Evolutionary conservation across 192 early-diverging fungal species (phyloP).

Genomic region (Coemansia sp.): DNA sequence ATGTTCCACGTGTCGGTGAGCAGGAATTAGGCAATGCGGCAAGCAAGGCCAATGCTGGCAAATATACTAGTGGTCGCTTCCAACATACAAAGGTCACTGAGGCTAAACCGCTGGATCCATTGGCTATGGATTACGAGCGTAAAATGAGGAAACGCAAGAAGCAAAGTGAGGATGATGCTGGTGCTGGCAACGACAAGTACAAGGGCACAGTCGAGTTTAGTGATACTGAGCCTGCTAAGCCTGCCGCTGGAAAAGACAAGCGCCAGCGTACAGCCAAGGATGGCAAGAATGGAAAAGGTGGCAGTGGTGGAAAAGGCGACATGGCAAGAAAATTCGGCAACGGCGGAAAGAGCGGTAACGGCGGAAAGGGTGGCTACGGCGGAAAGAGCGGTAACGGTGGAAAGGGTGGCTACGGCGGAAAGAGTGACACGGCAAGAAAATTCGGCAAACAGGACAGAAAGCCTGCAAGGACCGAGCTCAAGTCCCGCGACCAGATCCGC

Average conservation of each 20-base stretch:
- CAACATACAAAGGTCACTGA: constrained; percentile 74
- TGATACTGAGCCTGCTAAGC: constrained; percentile 12
- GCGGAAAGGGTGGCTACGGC: constrained; percentile 15
- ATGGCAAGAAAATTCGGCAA: no score
- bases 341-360: constrained; percentile 20
- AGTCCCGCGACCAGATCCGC: constrained; percentile 73
- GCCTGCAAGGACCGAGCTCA: constrained; percentile 70
- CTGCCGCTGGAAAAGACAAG: neutral
- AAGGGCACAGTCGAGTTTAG: constrained; percentile 51
- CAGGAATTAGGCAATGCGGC: constrained; percentile 62
- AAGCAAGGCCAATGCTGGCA: constrained; percentile 36
- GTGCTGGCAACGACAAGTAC: constrained; percentile 28
- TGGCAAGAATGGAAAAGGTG: constrained; percentile 11
- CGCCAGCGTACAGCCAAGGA: constrained; percentile 9
- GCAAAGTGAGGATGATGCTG: constrained; percentile 31
- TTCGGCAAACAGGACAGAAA: constrained; percentile 4
- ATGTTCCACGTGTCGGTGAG: constrained; percentile 83
- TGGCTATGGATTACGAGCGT: constrained; percentile 62
- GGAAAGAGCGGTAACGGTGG: constrained; percentile 43
- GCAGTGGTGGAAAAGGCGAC: no score
- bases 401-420: neutral
- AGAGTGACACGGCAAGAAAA: neutral
- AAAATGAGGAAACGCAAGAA: constrained; percentile 62
- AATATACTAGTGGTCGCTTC: constrained; percentile 61
- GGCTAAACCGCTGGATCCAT: constrained; percentile 70